Percentiles rank a stretch among this genome's conserved stretches.
These are phyloP conservation scores for Zygosaccharomyces gambellarensis DNA, from an alignment of 805 yeast genomes.

Conservation along the genomic window DNA sequence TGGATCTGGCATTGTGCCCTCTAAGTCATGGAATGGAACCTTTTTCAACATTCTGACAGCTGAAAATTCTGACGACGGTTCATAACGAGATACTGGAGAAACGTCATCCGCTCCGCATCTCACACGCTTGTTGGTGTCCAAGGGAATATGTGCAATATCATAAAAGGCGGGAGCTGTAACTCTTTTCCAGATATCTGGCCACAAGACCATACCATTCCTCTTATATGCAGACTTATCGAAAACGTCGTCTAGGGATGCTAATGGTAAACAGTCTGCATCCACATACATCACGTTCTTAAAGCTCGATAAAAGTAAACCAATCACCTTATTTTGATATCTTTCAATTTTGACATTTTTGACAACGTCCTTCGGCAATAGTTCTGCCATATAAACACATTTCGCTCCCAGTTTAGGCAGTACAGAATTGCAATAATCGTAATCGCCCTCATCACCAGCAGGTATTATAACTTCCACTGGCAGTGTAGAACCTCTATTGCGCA, in stretches of 20 bases:
- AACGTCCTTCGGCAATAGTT: slow-evolving; percentile 46
- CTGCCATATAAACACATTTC: slow-evolving; percentile 50
- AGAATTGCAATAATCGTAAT: slow-evolving; percentile 61
- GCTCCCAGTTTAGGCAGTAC: slow-evolving; percentile 64
- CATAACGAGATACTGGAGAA: slow-evolving; percentile 17
- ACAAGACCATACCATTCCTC: slow-evolving; percentile 50
- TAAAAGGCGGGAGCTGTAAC: slow-evolving; percentile 60
- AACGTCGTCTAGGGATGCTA: slow-evolving; percentile 44
- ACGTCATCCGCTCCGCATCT: slow-evolving; percentile 30
- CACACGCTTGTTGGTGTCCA: slow-evolving; percentile 34
- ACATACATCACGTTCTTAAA: slow-evolving; percentile 69
- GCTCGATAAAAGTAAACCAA: slow-evolving; percentile 68
- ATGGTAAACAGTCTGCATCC: slow-evolving; percentile 69
- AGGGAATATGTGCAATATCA: slow-evolving; percentile 44
- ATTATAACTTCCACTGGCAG: slow-evolving; percentile 80
- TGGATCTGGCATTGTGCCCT: slow-evolving; percentile 62
- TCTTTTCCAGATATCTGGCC: slow-evolving; percentile 79
- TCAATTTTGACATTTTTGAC: slow-evolving; percentile 41
- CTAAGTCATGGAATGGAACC: slow-evolving; percentile 54
- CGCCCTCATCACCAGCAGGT: slow-evolving; percentile 66
- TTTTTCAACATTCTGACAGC: slow-evolving; percentile 20
- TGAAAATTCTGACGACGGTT: slow-evolving; percentile 3
- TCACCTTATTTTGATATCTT: slow-evolving; percentile 63
- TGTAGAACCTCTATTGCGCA: slow-evolving; percentile 61
- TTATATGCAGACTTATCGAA: slow-evolving; percentile 43